Base-by-base conservation (phyloP, 495 filamentous ascomycete genomes). In the Trichoderma asperelloides region DNA sequence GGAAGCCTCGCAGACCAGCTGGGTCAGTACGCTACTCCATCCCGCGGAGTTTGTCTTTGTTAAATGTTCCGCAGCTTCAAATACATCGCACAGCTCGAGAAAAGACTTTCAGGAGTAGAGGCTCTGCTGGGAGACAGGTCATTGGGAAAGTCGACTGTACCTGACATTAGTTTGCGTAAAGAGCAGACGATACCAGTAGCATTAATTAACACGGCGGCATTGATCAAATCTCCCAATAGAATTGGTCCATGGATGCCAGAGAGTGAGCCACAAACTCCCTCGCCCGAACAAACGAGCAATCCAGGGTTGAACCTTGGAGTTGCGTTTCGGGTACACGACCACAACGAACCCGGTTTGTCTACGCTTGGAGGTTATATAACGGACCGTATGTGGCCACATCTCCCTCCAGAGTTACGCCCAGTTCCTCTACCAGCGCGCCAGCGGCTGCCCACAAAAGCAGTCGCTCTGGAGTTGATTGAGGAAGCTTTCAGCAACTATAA, bases 1-100 rank as follows among this genome's bases (percentile, higher is more conserved):
- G 27, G 47, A 66, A 66, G 27, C 65, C 65, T 60, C 40, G 65
- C 28, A 66, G 65, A 66, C 65, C 65, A 60, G 65, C 65, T 66
- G 47, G 65, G 65, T 66, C n/a, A 30, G 65, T 33, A 43, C 27
- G 41, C 47, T 40, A 33, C 18, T 55, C 16, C 3, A 33, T 3
- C 4, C 16, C 33, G 12, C 30, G 15, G 1, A 55, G 2, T 9
- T n/a, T 55, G 0, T 8, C 43, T 51, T 37, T 51, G 30, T 33
- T 66, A 37, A 66, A 37, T 23, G 25, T 49, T 57, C 12, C 30
- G 2, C 33, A 66, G 65, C 65, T 66, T 66, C 33, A 66, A 25
- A 66, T 66, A 66, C 28, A 66, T 66, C 47, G 51, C 43, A 55
- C 43, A 49, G 40, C 65, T 66, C 28, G 65, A 66, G 30, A 9